These are phyloP conservation scores for Gossypium thurberi DNA, from an alignment of 345 rosid species.

Conservation along the genomic window DNA sequence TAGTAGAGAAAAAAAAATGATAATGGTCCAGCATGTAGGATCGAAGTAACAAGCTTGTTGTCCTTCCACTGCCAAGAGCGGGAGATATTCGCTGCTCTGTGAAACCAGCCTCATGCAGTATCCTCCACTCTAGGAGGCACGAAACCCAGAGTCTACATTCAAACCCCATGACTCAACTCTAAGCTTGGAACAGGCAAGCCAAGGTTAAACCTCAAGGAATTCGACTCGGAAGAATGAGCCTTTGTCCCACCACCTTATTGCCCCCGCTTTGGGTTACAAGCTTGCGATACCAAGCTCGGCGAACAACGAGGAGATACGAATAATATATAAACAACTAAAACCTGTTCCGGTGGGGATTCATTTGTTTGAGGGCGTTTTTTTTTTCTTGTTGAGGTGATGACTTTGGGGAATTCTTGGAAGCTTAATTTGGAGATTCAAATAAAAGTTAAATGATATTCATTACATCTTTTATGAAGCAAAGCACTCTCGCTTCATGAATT, in stretches of 20 bases:
- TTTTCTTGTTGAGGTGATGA: too few relatives aligned
- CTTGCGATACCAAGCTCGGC: background rate
- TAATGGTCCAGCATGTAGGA: background rate
- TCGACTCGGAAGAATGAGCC: background rate
- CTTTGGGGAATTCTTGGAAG: too few relatives aligned
- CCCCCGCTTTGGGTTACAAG: background rate
- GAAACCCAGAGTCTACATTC: background rate
- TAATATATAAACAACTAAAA: background rate
- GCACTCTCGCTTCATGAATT: too few relatives aligned
- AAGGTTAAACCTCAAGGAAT: background rate
- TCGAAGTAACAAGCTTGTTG: background rate
- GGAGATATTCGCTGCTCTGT: background rate
- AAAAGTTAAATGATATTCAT: too few relatives aligned
- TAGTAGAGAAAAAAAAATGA: background rate
- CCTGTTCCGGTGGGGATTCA: background rate
- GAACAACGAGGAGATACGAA: fast-evolving
- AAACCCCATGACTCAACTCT: background rate
- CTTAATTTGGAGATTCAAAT: too few relatives aligned
- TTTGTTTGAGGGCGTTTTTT: background rate
- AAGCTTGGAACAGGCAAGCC: background rate
- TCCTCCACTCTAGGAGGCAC: background rate
- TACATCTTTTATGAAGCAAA: too few relatives aligned
- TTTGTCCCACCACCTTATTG: background rate
- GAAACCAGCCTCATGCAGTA: too few relatives aligned
- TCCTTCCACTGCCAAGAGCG: slow-evolving; percentile 11